phyloP scores from a whole-genome alignment of 2,329 filamentous ascomycete genomes.

The Metarhizium sp. region DNA sequence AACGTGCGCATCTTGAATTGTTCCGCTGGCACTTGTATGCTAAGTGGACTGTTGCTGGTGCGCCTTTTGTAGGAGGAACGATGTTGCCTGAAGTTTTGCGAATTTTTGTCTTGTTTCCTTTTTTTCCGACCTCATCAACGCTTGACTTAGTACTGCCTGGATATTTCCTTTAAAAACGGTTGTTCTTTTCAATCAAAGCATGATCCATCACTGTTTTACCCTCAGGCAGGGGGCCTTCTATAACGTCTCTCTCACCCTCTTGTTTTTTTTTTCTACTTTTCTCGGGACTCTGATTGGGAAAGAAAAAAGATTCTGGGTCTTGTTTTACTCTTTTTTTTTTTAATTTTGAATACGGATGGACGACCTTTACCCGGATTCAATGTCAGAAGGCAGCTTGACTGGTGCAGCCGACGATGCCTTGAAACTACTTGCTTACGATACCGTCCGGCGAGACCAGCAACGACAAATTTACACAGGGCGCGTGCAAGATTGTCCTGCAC shows the following conservation, averaged over 20 bases:
- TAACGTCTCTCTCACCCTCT: constrained; percentile 18
- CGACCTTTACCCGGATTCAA: background rate
- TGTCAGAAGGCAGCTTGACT: background rate
- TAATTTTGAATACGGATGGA: background rate
- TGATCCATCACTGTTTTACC: constrained; percentile 15
- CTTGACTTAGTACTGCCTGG: background rate
- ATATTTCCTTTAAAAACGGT: constrained; percentile 19
- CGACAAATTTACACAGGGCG: background rate
- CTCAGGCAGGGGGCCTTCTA: constrained; percentile 15
- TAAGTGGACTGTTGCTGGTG: background rate
- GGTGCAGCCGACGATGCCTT: background rate
- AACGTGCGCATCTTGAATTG: background rate
- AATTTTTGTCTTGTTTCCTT: background rate
- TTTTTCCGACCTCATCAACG: background rate
- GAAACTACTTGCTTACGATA: background rate
- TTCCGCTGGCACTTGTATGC: background rate
- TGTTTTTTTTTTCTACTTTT: constrained; percentile 10
- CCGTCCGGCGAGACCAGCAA: background rate
- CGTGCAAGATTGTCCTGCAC: background rate
- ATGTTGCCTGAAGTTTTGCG: background rate
- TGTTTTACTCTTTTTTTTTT: background rate
- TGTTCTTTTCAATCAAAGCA: constrained; percentile 17
- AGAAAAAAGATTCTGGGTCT: background rate
- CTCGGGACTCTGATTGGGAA: constrained; percentile 4
- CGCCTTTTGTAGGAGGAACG: background rate